Evolutionary conservation across 208 protist genomes (phyloP).

Genomic region (Trypanosoma melophagium): DNA sequence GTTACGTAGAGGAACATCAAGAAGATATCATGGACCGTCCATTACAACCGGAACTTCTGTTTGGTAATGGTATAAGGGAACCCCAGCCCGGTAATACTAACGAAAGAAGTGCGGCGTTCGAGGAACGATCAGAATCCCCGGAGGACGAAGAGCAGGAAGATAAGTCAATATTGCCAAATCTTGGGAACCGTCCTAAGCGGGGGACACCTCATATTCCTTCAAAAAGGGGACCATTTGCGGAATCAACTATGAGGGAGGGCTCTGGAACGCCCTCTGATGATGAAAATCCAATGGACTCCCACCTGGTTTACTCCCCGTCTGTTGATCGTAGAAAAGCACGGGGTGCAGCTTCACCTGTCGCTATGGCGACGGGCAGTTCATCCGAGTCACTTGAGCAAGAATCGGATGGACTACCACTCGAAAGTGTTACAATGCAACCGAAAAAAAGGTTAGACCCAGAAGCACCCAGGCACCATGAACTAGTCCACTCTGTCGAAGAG

Average conservation of each 20-base stretch:
- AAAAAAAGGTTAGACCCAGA: conserved; percentile 11
- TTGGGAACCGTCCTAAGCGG: background rate
- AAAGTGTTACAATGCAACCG: conserved; percentile 1
- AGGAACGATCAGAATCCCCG: background rate
- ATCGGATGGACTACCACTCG: conserved; percentile 14
- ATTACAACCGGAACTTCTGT: background rate
- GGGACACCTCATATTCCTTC: background rate
- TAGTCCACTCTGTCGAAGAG: conserved; percentile 9
- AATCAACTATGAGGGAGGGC: background rate
- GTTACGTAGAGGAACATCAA: conserved; percentile 1
- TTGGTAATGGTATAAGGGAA: background rate
- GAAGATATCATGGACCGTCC: conserved; percentile 5
- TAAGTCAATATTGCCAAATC: background rate
- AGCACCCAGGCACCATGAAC: background rate
- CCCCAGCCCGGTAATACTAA: background rate
- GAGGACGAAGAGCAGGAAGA: background rate
- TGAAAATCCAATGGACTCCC: conserved; percentile 20
- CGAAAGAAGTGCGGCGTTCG: background rate
- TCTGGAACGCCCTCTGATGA: conserved; percentile 11
- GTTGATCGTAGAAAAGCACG: background rate
- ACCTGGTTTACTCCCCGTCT: background rate
- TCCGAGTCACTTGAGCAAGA: conserved; percentile 12
- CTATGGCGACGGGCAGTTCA: conserved; percentile 2
- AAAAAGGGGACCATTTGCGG: background rate
- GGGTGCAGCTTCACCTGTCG: conserved; percentile 10